These are phyloP conservation scores for Circinella umbellata DNA, from an alignment of 371 early-diverging fungal genomes.

Conservation along the genomic window DNA sequence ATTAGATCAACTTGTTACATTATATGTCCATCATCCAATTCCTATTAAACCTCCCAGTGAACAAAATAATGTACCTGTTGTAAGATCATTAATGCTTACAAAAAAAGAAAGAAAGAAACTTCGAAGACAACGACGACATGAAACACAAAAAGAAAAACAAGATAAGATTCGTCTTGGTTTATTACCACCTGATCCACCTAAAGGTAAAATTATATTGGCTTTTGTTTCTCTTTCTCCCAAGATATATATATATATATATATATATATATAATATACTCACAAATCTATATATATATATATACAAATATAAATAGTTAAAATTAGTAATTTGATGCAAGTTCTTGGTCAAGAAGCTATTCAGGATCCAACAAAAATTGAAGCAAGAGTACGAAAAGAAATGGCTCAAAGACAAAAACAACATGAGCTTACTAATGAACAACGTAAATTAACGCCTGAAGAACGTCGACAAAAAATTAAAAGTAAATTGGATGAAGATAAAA, in stretches of 20 bases:
- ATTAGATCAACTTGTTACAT: constrained; percentile 69
- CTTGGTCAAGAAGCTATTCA: constrained; percentile 90
- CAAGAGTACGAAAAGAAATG: constrained; percentile 86
- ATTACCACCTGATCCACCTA: constrained; percentile 91
- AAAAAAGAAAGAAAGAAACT: constrained; percentile 93
- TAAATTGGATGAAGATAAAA: constrained; percentile 79
- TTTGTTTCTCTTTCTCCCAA: neutral
- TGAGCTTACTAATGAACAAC: constrained; percentile 78
- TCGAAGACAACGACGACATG: constrained; percentile 86
- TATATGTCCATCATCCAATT: constrained; percentile 92
- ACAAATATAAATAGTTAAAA: constrained; percentile 68
- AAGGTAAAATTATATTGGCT: constrained; percentile 39
- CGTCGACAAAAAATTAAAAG: constrained; percentile 73
- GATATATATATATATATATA: neutral
- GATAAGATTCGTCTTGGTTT: constrained; percentile 94
- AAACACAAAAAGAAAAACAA: constrained; percentile 89
- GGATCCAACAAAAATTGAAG: constrained; percentile 94
- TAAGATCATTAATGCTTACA: constrained; percentile 87
- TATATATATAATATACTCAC: neutral
- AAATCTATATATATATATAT: neutral
- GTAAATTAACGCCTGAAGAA: constrained; percentile 89
- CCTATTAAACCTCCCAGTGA: constrained; percentile 86
- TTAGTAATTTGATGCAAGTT: constrained; percentile 94
- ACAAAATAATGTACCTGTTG: constrained; percentile 52
- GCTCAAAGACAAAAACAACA: constrained; percentile 82